phyloP scores from a whole-genome alignment of 495 filamentous ascomycete genomes.

The Evernia prunastri region DNA sequence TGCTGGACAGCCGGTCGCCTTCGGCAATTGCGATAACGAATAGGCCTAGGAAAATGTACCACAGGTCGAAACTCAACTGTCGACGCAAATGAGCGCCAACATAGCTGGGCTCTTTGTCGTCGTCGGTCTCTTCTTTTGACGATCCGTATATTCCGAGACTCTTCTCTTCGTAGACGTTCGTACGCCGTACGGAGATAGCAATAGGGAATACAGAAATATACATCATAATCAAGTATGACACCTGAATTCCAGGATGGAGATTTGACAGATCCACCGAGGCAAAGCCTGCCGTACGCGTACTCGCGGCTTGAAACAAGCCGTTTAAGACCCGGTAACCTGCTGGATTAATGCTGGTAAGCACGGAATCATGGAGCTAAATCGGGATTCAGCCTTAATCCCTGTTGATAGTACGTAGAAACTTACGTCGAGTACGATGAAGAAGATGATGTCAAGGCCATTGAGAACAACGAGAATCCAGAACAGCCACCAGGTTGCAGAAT shows the following conservation, averaged over 20 bases:
- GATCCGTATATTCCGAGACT: slow-evolving; percentile 72
- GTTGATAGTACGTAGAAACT: slow-evolving; percentile 29
- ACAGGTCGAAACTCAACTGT: slow-evolving; percentile 89
- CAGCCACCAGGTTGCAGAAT: slow-evolving; percentile 90
- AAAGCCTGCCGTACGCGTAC: slow-evolving; percentile 85
- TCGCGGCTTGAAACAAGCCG: slow-evolving; percentile 80
- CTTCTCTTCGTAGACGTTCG: slow-evolving; percentile 95
- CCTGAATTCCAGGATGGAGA: slow-evolving; percentile 86
- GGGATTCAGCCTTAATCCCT: not conserved
- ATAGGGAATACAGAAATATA: slow-evolving; percentile 97
- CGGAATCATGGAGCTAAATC: slow-evolving; percentile 56
- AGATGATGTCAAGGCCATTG: slow-evolving; percentile 76
- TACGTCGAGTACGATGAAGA: slow-evolving; percentile 86
- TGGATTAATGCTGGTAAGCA: slow-evolving; percentile 55
- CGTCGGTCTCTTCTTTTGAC: slow-evolving; percentile 44
- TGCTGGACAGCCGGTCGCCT: slow-evolving; percentile 53
- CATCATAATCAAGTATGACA: slow-evolving; percentile 98
- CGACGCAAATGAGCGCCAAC: slow-evolving; percentile 80
- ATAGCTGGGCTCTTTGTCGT: slow-evolving; percentile 62
- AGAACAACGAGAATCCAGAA: slow-evolving; percentile 77
- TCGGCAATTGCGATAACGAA: slow-evolving; percentile 87
- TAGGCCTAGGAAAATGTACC: slow-evolving; percentile 84
- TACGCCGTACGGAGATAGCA: slow-evolving; percentile 85
- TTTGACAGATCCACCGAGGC: slow-evolving; percentile 65
- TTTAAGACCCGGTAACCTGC: slow-evolving; percentile 68